A percentile compares a stretch with the other conserved stretches of the same genome.
These are phyloP conservation scores for Kuraishia ogatae DNA, from an alignment of 805 yeast species.

Conservation along the genomic window DNA sequence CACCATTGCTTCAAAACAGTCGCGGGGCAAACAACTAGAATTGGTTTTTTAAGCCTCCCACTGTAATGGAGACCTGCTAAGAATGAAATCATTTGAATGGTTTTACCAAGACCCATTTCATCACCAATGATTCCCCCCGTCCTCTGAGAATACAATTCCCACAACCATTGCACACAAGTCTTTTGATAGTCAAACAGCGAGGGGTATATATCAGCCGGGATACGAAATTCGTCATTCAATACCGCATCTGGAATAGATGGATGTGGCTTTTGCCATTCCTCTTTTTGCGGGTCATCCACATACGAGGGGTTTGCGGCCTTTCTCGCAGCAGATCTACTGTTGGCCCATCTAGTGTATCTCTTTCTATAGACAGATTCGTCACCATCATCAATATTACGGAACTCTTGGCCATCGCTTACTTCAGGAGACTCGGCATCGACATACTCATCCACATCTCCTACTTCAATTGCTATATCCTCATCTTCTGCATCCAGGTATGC, in stretches of 20 bases:
- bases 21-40: constrained; percentile 88
- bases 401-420: constrained; percentile 15
- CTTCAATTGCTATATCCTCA: background rate
- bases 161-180: constrained; percentile 96
- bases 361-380: constrained; percentile 54
- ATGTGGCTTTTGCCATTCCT: constrained; percentile 72
- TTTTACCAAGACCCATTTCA: constrained; percentile 97
- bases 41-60: constrained; percentile 65
- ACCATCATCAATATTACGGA: constrained; percentile 68
- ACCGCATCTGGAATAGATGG: constrained; percentile 71
- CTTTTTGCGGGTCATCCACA: constrained; percentile 17
- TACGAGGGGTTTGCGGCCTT: constrained; percentile 17
- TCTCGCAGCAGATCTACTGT: constrained; percentile 38
- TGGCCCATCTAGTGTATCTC: constrained; percentile 54
- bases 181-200: constrained; percentile 87
- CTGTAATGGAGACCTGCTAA: constrained; percentile 87
- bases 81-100: constrained; percentile 87
- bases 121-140: constrained; percentile 96
- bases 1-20: constrained; percentile 97
- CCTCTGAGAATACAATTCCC: constrained; percentile 83
- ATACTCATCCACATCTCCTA: background rate
- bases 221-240: constrained; percentile 55
- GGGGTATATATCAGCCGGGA: constrained; percentile 90
- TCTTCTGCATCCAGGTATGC: background rate
- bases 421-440: constrained; percentile 1